These are phyloP conservation scores for Stephania yunnanensis DNA, from an alignment of 164 flowering plant species.

Conservation along the genomic window DNA sequence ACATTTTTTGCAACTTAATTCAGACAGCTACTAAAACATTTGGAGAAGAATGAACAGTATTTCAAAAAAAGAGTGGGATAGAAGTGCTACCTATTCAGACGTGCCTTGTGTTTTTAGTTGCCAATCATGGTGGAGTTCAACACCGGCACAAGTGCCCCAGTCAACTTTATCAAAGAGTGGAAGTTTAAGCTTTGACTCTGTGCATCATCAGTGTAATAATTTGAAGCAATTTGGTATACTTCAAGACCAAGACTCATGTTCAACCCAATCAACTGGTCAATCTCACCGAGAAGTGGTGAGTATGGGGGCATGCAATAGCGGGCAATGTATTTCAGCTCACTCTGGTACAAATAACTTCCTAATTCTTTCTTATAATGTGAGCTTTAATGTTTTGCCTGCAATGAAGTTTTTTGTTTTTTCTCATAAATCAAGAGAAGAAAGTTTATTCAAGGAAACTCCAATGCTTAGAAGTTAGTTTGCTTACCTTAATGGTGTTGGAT, in stretches of 20 bases:
- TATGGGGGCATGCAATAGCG: constrained; percentile 25
- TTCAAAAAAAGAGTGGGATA: constrained; percentile 23
- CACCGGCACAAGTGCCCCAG: constrained; percentile 27
- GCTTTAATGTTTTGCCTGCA: background rate
- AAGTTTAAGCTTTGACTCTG: constrained; percentile 38
- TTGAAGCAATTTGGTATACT: constrained; percentile 38
- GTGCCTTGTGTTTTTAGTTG: constrained; percentile 25
- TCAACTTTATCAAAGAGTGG: constrained; percentile 25
- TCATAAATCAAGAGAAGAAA: background rate
- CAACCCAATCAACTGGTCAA: constrained; percentile 49
- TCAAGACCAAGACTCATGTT: constrained; percentile 48
- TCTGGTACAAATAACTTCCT: constrained; percentile 36
- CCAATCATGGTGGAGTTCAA: constrained; percentile 37
- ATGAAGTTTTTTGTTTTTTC: background rate
- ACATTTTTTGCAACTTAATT: constrained; percentile 8
- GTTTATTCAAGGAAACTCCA: background rate
- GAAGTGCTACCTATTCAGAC: constrained; percentile 20
- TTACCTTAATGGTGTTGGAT: background rate
- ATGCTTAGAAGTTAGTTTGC: background rate
- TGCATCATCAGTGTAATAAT: constrained; percentile 23
- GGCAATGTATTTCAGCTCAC: constrained; percentile 45
- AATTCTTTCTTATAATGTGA: background rate
- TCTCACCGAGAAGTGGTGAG: constrained; percentile 35
- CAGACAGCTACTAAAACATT: constrained; percentile 1
- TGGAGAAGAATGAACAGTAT: constrained; percentile 22